These are phyloP conservation scores for Skeletonema menzelii DNA, from an alignment of 108 stramenopile genomes.

Conservation along the genomic window DNA sequence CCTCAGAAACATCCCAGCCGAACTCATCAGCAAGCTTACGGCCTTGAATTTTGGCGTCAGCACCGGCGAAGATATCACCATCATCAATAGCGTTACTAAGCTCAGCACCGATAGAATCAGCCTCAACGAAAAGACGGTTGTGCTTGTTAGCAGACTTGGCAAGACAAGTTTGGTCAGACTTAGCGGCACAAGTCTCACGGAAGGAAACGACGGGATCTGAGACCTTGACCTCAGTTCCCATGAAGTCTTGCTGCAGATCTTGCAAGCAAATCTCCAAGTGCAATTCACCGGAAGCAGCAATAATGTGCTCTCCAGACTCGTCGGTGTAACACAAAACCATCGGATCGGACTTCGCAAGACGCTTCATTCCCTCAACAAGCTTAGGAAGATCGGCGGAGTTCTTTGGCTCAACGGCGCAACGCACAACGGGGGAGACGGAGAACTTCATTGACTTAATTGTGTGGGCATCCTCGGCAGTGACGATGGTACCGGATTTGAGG, in stretches of 20 bases:
- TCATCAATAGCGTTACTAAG: constrained; percentile 96
- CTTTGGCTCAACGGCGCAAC: constrained; percentile 99
- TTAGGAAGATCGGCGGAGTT: constrained; percentile 99
- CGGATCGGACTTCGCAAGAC: constrained; percentile 99
- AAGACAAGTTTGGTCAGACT: constrained; percentile 91
- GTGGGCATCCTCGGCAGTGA: constrained; percentile 95
- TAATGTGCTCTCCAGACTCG: constrained; percentile 99
- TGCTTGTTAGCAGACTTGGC: constrained; percentile 99
- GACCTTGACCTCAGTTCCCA: constrained; percentile 99
- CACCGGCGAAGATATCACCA: constrained; percentile 86
- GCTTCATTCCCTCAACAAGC: constrained; percentile 99
- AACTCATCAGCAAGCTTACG: constrained; percentile 95
- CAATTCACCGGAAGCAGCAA: constrained; percentile 99
- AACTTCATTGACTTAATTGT: constrained; percentile 99
- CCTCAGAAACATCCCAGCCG: constrained; percentile 98
- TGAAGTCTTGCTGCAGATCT: constrained; percentile 99
- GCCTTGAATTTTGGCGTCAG: constrained; percentile 93
- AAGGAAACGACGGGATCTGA: constrained; percentile 99
- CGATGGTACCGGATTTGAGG: constrained; percentile 99
- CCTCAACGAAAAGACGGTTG: constrained; percentile 98
- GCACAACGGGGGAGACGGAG: constrained; percentile 99
- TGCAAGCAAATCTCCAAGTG: constrained; percentile 99
- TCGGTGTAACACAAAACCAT: constrained; percentile 99
- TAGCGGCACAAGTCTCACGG: constrained; percentile 97
- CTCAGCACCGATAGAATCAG: constrained; percentile 83